Conservation (phyloP, 495 filamentous ascomycete species). For the Sporormia fimetaria region DNA sequence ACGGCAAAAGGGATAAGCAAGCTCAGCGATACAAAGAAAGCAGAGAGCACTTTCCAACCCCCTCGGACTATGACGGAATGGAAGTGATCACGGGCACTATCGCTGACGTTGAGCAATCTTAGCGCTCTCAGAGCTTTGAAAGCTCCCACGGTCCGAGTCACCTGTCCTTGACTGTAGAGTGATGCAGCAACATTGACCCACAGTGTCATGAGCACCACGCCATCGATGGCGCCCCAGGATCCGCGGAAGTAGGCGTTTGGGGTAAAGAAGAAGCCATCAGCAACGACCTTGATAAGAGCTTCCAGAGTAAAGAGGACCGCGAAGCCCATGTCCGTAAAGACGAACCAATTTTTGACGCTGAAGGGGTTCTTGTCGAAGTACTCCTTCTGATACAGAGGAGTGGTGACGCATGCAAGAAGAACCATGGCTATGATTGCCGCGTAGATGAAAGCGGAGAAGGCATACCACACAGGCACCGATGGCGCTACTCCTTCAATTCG, state of each 20-base stretch:
- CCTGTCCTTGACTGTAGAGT: constrained; percentile 60
- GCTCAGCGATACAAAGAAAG: constrained; percentile 86
- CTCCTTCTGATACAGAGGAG: constrained; percentile 80
- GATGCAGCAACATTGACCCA: constrained; percentile 91
- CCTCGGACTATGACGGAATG: constrained; percentile 91
- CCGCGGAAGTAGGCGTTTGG: constrained; percentile 95
- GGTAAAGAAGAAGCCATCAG: constrained; percentile 93
- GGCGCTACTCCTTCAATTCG: constrained; percentile 79
- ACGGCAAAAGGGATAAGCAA: constrained; percentile 94
- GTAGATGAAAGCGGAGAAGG: constrained; percentile 89
- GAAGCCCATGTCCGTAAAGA: constrained; percentile 83
- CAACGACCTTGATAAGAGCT: constrained; percentile 84
- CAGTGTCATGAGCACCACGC: constrained; percentile 79
- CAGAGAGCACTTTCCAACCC: constrained; percentile 70
- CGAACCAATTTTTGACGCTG: constrained; percentile 72
- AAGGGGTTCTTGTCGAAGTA: constrained; percentile 53
- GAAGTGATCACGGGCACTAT: constrained; percentile 91
- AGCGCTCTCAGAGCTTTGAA: constrained; percentile 97
- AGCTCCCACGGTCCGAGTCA: constrained; percentile 83
- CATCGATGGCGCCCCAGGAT: constrained; percentile 96
- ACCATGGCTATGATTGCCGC: constrained; percentile 95
- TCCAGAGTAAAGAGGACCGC: constrained; percentile 79
- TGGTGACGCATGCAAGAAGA: constrained; percentile 84
- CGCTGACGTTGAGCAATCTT: constrained; percentile 85
- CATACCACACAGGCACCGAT: constrained; percentile 78